These are phyloP conservation scores for Hyaloscypha variabilis DNA, from an alignment of 495 filamentous ascomycete species.

Conservation along the genomic window DNA sequence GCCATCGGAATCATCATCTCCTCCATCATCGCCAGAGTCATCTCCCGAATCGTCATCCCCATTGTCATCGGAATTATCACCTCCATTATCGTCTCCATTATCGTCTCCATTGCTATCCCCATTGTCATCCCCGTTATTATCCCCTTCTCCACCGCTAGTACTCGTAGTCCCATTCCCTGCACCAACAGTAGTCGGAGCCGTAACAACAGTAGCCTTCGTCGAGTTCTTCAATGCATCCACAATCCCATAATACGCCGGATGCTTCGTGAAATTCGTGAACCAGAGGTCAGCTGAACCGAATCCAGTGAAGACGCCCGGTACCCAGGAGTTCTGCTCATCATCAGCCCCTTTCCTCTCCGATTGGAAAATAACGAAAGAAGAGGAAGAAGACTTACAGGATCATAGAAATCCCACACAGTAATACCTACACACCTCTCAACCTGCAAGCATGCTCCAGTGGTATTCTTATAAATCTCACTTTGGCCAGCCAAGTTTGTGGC, in stretches of 20 bases:
- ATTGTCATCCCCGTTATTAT: not conserved
- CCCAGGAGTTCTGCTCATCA: conserved; percentile 58
- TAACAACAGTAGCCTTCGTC: not conserved
- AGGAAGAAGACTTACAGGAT: conserved; percentile 31
- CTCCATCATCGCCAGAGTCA: not conserved
- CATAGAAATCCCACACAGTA: conserved; percentile 65
- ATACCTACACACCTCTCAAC: conserved; percentile 63
- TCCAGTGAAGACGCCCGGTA: conserved; percentile 57
- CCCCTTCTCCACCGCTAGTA: too few relatives aligned
- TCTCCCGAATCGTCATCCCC: not conserved
- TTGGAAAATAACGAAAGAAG: not conserved
- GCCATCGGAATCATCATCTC: too few relatives aligned
- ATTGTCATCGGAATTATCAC: not conserved
- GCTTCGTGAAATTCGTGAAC: conserved; percentile 56
- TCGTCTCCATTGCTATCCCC: not conserved
- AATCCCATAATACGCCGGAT: conserved; percentile 56
- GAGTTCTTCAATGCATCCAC: conserved; percentile 34
- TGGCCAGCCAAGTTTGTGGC: conserved; percentile 56
- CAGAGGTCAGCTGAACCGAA: conserved; percentile 54
- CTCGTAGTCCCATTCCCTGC: too few relatives aligned
- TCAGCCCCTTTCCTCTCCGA: not conserved
- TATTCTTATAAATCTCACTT: conserved; percentile 53
- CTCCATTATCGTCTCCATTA: not conserved
- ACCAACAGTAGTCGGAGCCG: too few relatives aligned
- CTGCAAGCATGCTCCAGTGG: conserved; percentile 58